phyloP scores from a whole-genome alignment of 2,329 filamentous ascomycete genomes.

The Nigrograna mackinnonii region DNA sequence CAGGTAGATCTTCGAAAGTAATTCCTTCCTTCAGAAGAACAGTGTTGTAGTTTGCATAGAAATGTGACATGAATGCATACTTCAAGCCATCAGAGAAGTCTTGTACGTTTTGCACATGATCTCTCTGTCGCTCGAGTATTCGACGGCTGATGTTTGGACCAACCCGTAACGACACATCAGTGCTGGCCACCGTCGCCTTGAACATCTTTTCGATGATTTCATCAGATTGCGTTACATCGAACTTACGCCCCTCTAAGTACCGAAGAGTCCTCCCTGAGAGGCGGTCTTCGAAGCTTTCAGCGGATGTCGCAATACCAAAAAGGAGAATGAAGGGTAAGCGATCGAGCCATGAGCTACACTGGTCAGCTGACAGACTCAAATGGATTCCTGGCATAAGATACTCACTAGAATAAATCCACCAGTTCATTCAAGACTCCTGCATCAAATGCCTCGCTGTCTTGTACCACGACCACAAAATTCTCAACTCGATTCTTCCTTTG shows the following conservation, averaged over 20 bases:
- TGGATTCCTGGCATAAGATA: slow-evolving; percentile 6
- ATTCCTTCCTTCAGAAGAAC: slow-evolving; percentile 57
- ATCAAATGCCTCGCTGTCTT: slow-evolving; percentile 84
- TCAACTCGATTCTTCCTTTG: slow-evolving; percentile 57
- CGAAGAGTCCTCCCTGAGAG: slow-evolving; percentile 70
- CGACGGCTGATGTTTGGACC: slow-evolving; percentile 65
- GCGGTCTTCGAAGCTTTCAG: slow-evolving; percentile 77
- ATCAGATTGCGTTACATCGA: slow-evolving; percentile 75
- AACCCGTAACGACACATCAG: slow-evolving; percentile 61
- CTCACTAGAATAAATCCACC: slow-evolving; percentile 69
- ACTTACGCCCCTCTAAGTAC: slow-evolving; percentile 70
- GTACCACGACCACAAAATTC: slow-evolving; percentile 72
- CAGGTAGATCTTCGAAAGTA: slow-evolving; percentile 49
- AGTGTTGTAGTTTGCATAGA: slow-evolving; percentile 77
- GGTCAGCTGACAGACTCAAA: too few species aligned
- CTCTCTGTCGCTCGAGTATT: slow-evolving; percentile 72
- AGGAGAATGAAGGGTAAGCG: slow-evolving; percentile 77
- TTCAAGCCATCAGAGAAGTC: slow-evolving; percentile 70
- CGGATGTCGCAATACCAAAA: slow-evolving; percentile 80
- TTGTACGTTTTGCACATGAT: slow-evolving; percentile 77
- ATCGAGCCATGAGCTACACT: slow-evolving; percentile 66
- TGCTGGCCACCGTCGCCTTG: slow-evolving; percentile 63
- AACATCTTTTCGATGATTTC: slow-evolving; percentile 76
- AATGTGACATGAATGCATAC: slow-evolving; percentile 87
- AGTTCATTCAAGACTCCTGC: slow-evolving; percentile 71